Conservation (phyloP, 345 rosid genomes). For the Acer saccharum region DNA sequence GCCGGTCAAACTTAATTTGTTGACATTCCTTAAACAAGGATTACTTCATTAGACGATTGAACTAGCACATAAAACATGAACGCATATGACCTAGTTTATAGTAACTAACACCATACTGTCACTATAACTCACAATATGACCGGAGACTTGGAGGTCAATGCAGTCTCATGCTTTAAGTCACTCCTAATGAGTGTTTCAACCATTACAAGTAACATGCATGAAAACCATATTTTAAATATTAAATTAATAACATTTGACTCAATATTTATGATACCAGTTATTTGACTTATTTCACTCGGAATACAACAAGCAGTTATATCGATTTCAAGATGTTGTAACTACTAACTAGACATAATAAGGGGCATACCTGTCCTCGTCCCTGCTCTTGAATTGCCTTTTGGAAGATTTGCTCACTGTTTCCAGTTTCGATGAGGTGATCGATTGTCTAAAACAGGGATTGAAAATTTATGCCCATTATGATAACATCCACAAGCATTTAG, state of each 20-base stretch:
- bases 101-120: not conserved
- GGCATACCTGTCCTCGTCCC: conserved; percentile 84
- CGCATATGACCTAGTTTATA: not conserved
- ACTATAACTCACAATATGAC: not conserved
- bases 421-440: conserved; percentile 87
- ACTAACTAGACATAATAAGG: not conserved
- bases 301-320: not conserved
- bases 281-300: not conserved
- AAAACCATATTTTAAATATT: not conserved
- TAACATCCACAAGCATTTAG: conserved; percentile 10
- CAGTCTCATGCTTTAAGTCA: no score
- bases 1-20: not conserved
- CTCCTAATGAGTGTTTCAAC: no score
- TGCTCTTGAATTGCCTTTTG: conserved; percentile 90
- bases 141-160: no score
- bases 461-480: conserved; percentile 26
- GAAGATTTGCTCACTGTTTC: conserved; percentile 92
- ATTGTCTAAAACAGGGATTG: conserved; percentile 53
- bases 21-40: not conserved
- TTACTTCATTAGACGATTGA: not conserved
- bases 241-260: not conserved
- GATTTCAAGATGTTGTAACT: not conserved
- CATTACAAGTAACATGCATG: no score
- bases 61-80: not conserved
- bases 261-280: not conserved